These are phyloP conservation scores for Pontederia paniculata DNA, from an alignment of 176 grass and related monocot genomes.

Conservation along the genomic window DNA sequence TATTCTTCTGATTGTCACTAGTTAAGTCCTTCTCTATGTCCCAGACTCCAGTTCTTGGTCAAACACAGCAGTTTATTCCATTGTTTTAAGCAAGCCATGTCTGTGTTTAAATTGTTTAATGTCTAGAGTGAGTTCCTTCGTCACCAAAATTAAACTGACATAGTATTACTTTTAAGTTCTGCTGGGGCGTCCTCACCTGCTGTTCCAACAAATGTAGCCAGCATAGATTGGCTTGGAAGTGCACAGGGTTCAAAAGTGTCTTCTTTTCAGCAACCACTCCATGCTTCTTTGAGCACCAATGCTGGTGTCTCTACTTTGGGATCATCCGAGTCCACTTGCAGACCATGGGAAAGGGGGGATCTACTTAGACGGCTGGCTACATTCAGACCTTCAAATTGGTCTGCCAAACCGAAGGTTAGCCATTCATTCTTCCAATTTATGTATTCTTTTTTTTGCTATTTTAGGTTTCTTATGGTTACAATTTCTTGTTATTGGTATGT, in stretches of 20 bases:
- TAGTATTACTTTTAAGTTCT: slow-evolving; percentile 53
- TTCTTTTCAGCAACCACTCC: slow-evolving; percentile 39
- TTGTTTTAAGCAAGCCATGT: too few species aligned
- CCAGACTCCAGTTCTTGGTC: too few species aligned
- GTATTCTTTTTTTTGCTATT: slow-evolving; percentile 19
- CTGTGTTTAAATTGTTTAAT: too few species aligned
- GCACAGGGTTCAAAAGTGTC: slow-evolving; percentile 65
- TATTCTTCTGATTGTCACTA: too few species aligned
- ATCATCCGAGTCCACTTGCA: slow-evolving; percentile 58
- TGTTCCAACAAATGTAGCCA: slow-evolving; percentile 55
- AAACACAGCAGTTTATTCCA: too few species aligned
- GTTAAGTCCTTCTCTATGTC: too few species aligned
- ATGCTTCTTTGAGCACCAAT: slow-evolving; percentile 65
- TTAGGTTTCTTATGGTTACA: background rate
- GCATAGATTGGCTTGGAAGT: slow-evolving; percentile 81
- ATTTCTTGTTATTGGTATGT: too few species aligned
- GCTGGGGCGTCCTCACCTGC: slow-evolving; percentile 81
- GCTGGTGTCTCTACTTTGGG: slow-evolving; percentile 46
- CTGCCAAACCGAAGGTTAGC: slow-evolving; percentile 70
- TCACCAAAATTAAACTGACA: background rate
- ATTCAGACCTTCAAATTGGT: slow-evolving; percentile 76
- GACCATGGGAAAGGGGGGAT: slow-evolving; percentile 90
- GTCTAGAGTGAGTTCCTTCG: too few species aligned
- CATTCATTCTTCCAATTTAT: background rate
- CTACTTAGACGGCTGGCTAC: slow-evolving; percentile 73